Base-by-base conservation (phyloP, 192 early-diverging fungal genomes). In the Glomus cerebriforme region DNA sequence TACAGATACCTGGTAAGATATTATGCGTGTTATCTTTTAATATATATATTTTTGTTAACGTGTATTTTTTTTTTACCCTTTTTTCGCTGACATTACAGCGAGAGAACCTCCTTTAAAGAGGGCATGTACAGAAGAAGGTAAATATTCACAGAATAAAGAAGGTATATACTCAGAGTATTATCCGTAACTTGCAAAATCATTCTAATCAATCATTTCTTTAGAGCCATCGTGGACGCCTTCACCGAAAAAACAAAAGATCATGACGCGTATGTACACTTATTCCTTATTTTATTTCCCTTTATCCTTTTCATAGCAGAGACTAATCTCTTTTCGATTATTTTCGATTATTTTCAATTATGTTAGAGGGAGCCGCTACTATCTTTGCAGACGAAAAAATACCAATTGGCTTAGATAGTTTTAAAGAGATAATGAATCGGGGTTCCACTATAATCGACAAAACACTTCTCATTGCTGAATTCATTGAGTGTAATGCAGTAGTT, bases 221-320 rank as follows among this genome's bases (percentile, higher is more conserved):
- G 66, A 22, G 17, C 66, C 35, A 68, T 6, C 35, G 19, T 68
- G 35, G 66, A 7, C 29, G 37, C 35, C 66, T 22, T 68, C 63
- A 34, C 49, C 60, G 62, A 76, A 76, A 34, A 76, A 37, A 64
- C 75, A 76, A 63, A 76, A 76, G 32, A 31, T 76, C n/a, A 76
- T 29, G 2, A 64, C 1, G 4, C 3, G 54, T 76, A 65, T 64
- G 58, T 76, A 39, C 54, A 37, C 29, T n/a, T 43, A 43, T 43
- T 76, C 45, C 31, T 34, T 64, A 1, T 29, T 64, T 34, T 76
- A 24, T 39, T 76, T 76, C 34, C 19, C 54, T 74, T 64, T 60
- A n/a, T 65, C n/a, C 35, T 62, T 34, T 76, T 10, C 39, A 43
- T 43, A n/a, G n/a, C 34, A 43, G 10, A 43, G 39, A 43, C 39